Evolutionary conservation across 176 grass and related monocot species (phyloP), one percentile per base, ranked within the genome.

Genomic region (Rhynchospora pubera): DNA sequence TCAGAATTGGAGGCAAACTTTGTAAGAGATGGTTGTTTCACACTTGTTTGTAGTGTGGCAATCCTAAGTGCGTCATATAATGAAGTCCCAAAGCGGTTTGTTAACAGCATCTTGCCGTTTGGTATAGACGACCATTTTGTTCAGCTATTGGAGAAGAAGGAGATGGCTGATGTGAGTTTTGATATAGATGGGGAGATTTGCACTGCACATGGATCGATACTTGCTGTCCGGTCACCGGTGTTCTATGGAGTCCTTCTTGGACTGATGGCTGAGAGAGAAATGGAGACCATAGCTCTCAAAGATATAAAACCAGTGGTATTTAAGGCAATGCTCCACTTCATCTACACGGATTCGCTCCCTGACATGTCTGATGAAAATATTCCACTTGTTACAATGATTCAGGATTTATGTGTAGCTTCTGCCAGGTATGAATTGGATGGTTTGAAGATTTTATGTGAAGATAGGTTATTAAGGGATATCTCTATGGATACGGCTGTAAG

Each of bases 391-490:
- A 58, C 15, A 58, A 81, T 83, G 67, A 56, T n/a, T 15, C 87
- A 86, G 58, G 78, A 86, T 50, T 48, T 89, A 51, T 64, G 86
- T 0, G 59, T 79, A 19, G 87, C 84, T 34, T 84, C 84, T 8
- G 87, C 86, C 22, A 82, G 87, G 9, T 89, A 89, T 34, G 39
- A 7, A 32, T 39, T 89, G 70, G 79, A 85, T 13, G 85, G 83
- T 59, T 73, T 89, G 2, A 89, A 85, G 51, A n/a, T 79, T 34
- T 42, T 89, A 7, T 85, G 87, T 56, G 45, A 89, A 64, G 62
- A 24, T 16, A 19, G 18, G 18, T 46, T 74, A 45, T 48, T 16
- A 3, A 46, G 9, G 46, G 69, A 46, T 19, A 74, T 74, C 43
- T 48, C 26, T 50, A 39, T 74, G 7, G 32, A 74, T 42, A 45